A percentile compares a stretch with the other conserved stretches of the same genome.
Evolutionary conservation across 768 basidiomycete genomes (phyloP).

Genomic region (Boletus bicolor): DNA sequence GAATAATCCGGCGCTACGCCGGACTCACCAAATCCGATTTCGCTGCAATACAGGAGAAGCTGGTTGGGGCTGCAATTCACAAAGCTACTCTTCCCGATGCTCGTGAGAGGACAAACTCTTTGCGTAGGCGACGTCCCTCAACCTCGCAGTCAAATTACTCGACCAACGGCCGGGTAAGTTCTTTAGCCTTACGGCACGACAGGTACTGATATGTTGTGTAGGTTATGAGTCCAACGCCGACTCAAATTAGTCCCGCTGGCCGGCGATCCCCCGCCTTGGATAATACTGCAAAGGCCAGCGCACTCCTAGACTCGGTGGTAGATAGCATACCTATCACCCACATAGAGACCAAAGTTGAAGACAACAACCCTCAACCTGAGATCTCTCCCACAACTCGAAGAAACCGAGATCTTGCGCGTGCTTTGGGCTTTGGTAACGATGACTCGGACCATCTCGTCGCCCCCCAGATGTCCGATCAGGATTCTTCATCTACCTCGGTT

Average conservation of each 20-base stretch:
- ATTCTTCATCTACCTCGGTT: slow-evolving; percentile 28
- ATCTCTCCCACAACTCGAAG: slow-evolving; percentile 55
- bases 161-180: slow-evolving; percentile 45
- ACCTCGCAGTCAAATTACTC: slow-evolving; percentile 83
- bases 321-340: slow-evolving; percentile 47
- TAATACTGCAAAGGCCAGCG: slow-evolving; percentile 57
- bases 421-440: slow-evolving; percentile 59
- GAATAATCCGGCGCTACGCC: slow-evolving; percentile 58
- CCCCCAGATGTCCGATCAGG: slow-evolving; percentile 22
- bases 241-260: slow-evolving; percentile 30
- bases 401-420: slow-evolving; percentile 73
- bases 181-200: not conserved
- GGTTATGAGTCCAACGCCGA: slow-evolving; percentile 57
- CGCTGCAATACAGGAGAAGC: slow-evolving; percentile 67
- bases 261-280: slow-evolving; percentile 39
- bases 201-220: slow-evolving; percentile 26
- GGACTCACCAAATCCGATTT: slow-evolving; percentile 74
- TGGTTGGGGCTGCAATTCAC: slow-evolving; percentile 59
- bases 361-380: slow-evolving; percentile 28
- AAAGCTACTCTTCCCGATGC: slow-evolving; percentile 56
- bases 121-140: slow-evolving; percentile 72
- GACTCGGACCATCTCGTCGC: slow-evolving; percentile 28
- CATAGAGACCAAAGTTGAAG: slow-evolving; percentile 28
- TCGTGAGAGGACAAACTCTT: slow-evolving; percentile 64
- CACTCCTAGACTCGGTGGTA: slow-evolving; percentile 62